Evolutionary conservation across 192 early-diverging fungal species (phyloP).

Genomic region (Geranomyces michiganensis): DNA sequence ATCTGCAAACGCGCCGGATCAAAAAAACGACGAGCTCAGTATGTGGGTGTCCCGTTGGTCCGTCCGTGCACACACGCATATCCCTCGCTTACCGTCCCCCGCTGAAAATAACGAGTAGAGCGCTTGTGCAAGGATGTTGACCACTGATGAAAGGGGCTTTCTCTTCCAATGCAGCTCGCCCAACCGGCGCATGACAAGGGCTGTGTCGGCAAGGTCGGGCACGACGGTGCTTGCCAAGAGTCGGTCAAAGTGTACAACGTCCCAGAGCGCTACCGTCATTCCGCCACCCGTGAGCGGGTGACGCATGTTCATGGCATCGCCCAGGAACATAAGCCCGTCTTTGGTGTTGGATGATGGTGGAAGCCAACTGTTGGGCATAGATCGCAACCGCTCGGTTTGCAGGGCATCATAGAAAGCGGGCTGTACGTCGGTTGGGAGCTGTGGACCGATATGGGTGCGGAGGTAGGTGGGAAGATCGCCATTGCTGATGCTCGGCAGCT

Average conservation of each 20-base stretch:
- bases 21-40: too few species aligned
- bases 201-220: conserved; percentile 19
- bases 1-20: too few species aligned
- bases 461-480: conserved; percentile 71
- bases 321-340: conserved; percentile 80
- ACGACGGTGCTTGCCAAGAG: conserved; percentile 50
- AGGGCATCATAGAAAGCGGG: conserved; percentile 66
- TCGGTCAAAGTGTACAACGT: conserved; percentile 75
- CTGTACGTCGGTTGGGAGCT: conserved; percentile 69
- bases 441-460: conserved; percentile 60
- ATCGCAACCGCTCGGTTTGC: conserved; percentile 72
- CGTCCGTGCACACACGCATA: too few species aligned
- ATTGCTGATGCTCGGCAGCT: conserved; percentile 69
- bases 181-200: conserved; percentile 45
- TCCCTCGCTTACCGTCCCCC: conserved; percentile 55
- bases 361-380: conserved; percentile 90
- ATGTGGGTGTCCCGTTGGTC: too few species aligned
- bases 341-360: conserved; percentile 76
- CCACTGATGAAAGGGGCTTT: conserved; percentile 66
- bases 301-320: conserved; percentile 96
- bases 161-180: conserved; percentile 77
- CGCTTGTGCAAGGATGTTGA: conserved; percentile 94
- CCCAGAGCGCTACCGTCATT: conserved; percentile 96
- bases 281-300: conserved; percentile 96
- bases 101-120: conserved; percentile 89